Conservation (phyloP, 306 rosid species). For the peach (Prunus persica) region DNA sequence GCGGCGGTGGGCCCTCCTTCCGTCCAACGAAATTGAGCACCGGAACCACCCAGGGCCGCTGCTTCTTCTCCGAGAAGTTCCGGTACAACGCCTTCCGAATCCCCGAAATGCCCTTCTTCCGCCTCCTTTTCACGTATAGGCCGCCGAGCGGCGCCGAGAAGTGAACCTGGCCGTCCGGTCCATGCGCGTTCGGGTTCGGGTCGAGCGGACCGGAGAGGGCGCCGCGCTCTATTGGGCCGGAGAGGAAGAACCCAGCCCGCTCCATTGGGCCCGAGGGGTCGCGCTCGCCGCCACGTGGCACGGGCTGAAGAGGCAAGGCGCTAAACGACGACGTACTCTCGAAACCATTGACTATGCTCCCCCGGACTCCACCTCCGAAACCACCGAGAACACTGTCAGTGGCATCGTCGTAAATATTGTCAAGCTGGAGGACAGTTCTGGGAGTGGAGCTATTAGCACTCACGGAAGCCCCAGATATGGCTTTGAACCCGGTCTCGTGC, state of each 20-base stretch:
- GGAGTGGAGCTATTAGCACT: conserved; percentile 88
- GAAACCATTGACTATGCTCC: conserved; percentile 65
- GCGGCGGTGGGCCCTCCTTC: conserved; percentile 44
- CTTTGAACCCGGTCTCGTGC: conserved; percentile 65
- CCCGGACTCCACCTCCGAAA: conserved; percentile 41
- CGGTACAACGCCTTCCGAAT: conserved; percentile 66
- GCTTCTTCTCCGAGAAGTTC: conserved; percentile 69
- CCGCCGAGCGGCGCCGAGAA: conserved; percentile 92
- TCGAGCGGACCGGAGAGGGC: conserved; percentile 90
- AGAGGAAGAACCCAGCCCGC: conserved; percentile 78
- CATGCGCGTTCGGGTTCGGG: conserved; percentile 16
- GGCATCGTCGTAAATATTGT: conserved; percentile 45
- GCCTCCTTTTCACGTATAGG: conserved; percentile 46
- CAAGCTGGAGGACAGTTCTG: conserved; percentile 69
- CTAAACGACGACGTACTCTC: conserved; percentile 78
- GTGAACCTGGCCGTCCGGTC: conserved; percentile 38
- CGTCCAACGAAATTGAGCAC: conserved; percentile 69
- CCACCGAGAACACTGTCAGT: conserved; percentile 37
- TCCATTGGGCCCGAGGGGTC: conserved; percentile 66
- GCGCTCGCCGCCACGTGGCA: conserved; percentile 52
- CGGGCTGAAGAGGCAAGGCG: conserved; percentile 88
- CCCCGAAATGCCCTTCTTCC: conserved; percentile 68
- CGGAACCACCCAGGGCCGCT: conserved; percentile 92
- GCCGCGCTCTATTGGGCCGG: conserved; percentile 88
- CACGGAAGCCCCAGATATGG: conserved; percentile 96